Conservation (phyloP, 2,329 filamentous ascomycete genomes). For the Microdochium nivale region DNA sequence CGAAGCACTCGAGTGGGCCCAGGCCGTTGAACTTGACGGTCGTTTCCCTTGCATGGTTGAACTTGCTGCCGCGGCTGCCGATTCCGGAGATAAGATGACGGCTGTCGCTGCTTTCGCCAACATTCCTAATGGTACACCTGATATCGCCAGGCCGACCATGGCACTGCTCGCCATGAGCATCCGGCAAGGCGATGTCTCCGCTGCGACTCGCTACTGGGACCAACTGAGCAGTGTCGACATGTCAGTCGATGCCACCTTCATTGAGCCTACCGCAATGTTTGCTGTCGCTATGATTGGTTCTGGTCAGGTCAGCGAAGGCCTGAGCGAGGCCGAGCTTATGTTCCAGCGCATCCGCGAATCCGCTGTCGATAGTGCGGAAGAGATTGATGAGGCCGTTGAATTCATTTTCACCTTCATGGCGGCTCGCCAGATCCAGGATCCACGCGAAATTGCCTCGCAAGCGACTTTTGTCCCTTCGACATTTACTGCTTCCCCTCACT, state of each 20-base stretch:
- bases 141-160: conserved; percentile 54
- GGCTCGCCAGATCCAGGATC: conserved; percentile 43
- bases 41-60: conserved; percentile 58
- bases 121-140: conserved; percentile 41
- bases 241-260: conserved; percentile 54
- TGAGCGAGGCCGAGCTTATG: conserved; percentile 75
- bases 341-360: conserved; percentile 71
- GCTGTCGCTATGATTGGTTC: conserved; percentile 79
- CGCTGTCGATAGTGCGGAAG: conserved; percentile 54
- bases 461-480: conserved; percentile 36
- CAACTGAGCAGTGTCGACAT: conserved; percentile 57
- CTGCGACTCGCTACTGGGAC: conserved; percentile 74
- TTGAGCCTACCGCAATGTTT: conserved; percentile 88
- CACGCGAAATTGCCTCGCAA: conserved; percentile 42
- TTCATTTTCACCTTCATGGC: conserved; percentile 55
- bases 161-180: conserved; percentile 83
- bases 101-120: conserved; percentile 59
- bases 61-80: conserved; percentile 71
- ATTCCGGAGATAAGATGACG: conserved; percentile 61
- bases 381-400: conserved; percentile 80
- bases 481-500: conserved; percentile 40
- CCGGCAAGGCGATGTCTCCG: conserved; percentile 68
- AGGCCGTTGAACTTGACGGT: conserved; percentile 49
- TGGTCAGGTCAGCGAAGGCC: conserved; percentile 72
- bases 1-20: conserved; percentile 67